Evolutionary conservation across 805 yeast genomes (phyloP), one percentile per base, ranked within the genome.

Genomic region (Sugiyamaella lignohabitans): DNA sequence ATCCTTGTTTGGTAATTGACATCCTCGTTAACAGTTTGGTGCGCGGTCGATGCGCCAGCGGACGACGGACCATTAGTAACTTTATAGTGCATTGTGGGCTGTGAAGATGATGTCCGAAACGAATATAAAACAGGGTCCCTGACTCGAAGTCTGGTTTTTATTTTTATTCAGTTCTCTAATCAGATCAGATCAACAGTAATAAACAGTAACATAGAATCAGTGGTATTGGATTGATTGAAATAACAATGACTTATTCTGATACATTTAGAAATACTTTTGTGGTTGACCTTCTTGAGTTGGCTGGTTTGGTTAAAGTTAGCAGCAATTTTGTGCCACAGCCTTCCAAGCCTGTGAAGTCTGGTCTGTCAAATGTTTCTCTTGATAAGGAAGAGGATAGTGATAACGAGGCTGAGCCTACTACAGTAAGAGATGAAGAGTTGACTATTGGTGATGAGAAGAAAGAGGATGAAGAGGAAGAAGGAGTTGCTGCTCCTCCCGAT

Each of bases 211-310:
- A n/a, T n/a, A n/a, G n/a, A n/a, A n/a, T n/a, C n/a, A n/a, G n/a
- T n/a, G n/a, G n/a, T n/a, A n/a, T n/a, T n/a, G n/a, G n/a, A n/a
- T n/a, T n/a, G n/a, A n/a, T n/a, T n/a, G n/a, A n/a, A n/a, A 27
- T 27, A 8, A 27, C 32, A 27, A 27, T 27, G 32, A 27, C 27
- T 16, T 46, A 46, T 19, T 5, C 29, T n/a, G 49, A 42, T 8
- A 23, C 10, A 8, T 46, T 35, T 34, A 21, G 42, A 18, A 37
- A 44, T 29, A 38, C 50, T 36, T 18, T 38, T 20, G n/a, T 47
- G 3, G 50, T 43, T 24, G 47, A 46, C 30, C 11, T 35, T 19
- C 32, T 46, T 18, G 49, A 42, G 29, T n/a, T 3, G 5, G 6
- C 35, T 19, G 37, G 42, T n/a, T 10, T 46, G 3, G 42, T 42